Evolutionary conservation across 768 basidiomycete species (phyloP), one percentile per base, ranked within the genome.

Genomic region (Tricholoma terreum): DNA sequence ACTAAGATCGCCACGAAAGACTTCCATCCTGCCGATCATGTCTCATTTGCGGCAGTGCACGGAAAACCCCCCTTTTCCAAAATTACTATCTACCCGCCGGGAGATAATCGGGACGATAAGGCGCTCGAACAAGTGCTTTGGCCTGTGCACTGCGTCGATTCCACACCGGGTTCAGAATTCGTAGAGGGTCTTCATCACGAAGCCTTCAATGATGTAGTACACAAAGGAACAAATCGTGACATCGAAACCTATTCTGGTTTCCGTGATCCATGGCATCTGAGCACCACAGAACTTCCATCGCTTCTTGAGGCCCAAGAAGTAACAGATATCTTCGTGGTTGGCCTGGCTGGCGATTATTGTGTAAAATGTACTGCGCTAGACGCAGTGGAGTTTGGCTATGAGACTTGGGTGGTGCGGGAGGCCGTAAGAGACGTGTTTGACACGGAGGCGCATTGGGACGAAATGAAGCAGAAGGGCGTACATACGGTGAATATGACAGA

Each of bases 161-260:
- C 75, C 45, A 79, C 80, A 0, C 71, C 63, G 1, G 92, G 92
- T 1, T 80, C 82, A 15, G 80, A 84, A 62, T 77, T 92, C 42
- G 83, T 88, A 27, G 65, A 75, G 2, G 80, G 77, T 22, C 63
- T 92, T n/a, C 63, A 75, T 50, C 68, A 71, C 24, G 66, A 66
- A 34, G 65, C 65, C 40, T 70, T 80, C 43, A 77, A 81, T 35
- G 70, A 74, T 9, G 70, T 84, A 36, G 68, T 81, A 14, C 69
- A 71, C 55, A 86, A 86, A 74, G 89, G 88, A 38, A 75, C 68
- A 4, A 73, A 90, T 58, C 68, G 67, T 1, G 75, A 74, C 31
- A 77, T 92, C 61, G 92, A 94, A 66, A 85, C 85, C 42, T 94
- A 94, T 66, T 90, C 87, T n/a, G 90, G 87, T 1, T 93, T 93